Conservation (phyloP, 192 early-diverging fungal genomes). For the Coemansia sp. region DNA sequence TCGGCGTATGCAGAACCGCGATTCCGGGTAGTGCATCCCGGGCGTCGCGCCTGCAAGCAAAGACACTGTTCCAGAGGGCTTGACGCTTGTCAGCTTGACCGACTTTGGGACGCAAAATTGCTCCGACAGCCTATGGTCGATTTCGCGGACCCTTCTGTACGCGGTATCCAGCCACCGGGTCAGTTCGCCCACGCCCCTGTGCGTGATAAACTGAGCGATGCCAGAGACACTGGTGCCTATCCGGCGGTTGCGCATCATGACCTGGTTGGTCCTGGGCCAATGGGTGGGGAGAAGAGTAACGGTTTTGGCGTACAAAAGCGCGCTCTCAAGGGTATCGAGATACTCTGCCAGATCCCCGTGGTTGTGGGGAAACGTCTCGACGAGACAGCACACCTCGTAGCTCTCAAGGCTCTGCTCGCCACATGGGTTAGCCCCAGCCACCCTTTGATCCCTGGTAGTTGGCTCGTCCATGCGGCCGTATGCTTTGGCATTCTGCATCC, state of each 20-base stretch:
- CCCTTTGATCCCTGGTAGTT: constrained; percentile 26
- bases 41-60: constrained; percentile 53
- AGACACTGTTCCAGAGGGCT: constrained; percentile 53
- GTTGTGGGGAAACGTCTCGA: constrained; percentile 50
- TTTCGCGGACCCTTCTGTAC: constrained; percentile 24
- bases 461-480: constrained; percentile 43
- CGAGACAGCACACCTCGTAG: constrained; percentile 53
- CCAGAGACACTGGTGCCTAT: constrained; percentile 53
- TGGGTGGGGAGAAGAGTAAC: constrained; percentile 51
- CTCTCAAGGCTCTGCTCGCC: constrained; percentile 52
- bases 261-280: constrained; percentile 47
- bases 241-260: constrained; percentile 53
- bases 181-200: constrained; percentile 26
- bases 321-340: constrained; percentile 47
- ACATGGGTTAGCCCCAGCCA: constrained; percentile 53
- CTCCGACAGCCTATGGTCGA: constrained; percentile 38
- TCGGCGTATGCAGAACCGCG: constrained; percentile 53
- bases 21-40: constrained; percentile 56
- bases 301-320: constrained; percentile 54
- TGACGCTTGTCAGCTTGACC: constrained; percentile 53
- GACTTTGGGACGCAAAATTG: constrained; percentile 40
- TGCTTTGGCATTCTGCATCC: constrained; percentile 47
- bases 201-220: constrained; percentile 49
- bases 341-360: constrained; percentile 37
- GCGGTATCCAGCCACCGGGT: constrained; percentile 35